phyloP scores from a whole-genome alignment of 2,329 filamentous ascomycete genomes.

The Didymella sp. region DNA sequence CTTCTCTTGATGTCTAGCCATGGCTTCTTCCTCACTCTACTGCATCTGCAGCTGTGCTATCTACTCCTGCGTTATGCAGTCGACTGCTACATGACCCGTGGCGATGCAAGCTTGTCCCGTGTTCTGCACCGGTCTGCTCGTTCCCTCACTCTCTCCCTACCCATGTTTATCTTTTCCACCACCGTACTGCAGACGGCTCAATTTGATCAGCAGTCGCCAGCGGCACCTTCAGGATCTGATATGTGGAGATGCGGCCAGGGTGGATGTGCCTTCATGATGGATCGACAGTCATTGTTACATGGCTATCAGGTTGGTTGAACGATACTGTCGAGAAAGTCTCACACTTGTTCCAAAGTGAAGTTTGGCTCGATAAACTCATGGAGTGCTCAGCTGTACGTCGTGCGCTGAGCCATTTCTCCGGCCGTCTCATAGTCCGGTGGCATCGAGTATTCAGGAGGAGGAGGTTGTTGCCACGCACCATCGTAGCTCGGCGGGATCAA shows the following conservation, averaged over 20 bases:
- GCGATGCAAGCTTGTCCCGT: neutral
- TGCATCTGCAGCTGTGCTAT: too few species aligned
- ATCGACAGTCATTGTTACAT: neutral
- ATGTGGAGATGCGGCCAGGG: neutral
- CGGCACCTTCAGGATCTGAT: neutral
- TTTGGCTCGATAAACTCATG: neutral
- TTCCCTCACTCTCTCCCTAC: neutral
- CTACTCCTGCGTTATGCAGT: too few species aligned
- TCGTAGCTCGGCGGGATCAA: slow-evolving; percentile 11
- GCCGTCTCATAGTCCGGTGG: neutral
- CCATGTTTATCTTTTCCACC: neutral
- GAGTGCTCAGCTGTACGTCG: neutral
- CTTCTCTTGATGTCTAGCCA: too few species aligned
- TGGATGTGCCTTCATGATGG: slow-evolving; percentile 1
- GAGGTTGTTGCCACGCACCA: slow-evolving; percentile 11
- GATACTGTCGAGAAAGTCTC: neutral
- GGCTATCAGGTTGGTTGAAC: neutral
- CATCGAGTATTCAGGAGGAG: neutral
- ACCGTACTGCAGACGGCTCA: neutral
- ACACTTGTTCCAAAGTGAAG: too few species aligned
- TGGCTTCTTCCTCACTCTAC: too few species aligned
- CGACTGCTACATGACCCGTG: neutral
- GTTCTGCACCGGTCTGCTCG: neutral
- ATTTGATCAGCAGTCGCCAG: slow-evolving; percentile 5
- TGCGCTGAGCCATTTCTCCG: neutral